Conservation (phyloP, 2,329 filamentous ascomycete genomes). For the Paraphoma sp. region DNA sequence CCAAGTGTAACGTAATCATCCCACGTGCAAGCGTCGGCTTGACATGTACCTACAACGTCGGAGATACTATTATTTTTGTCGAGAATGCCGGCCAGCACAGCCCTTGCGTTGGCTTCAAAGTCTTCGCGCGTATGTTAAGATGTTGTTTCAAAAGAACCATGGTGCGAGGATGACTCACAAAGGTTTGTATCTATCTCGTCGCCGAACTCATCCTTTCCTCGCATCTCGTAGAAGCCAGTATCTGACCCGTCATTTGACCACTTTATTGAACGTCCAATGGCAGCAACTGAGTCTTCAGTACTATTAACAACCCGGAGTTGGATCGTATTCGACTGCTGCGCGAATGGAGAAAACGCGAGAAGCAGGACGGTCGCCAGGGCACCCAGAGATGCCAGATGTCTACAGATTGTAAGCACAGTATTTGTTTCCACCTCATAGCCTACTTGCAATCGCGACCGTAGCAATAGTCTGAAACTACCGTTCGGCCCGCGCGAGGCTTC, state of each 20-base stretch:
- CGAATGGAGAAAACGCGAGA: conserved; percentile 9
- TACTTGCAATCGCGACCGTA: conserved; percentile 3
- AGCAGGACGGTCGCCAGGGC: conserved; percentile 15
- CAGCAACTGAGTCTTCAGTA: too few relatives aligned
- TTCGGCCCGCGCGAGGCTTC: conserved; percentile 12
- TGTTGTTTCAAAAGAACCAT: too few relatives aligned
- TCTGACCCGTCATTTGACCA: too few relatives aligned
- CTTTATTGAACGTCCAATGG: too few relatives aligned
- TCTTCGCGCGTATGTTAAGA: too few relatives aligned
- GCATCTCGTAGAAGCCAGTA: too few relatives aligned
- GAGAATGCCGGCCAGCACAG: not conserved
- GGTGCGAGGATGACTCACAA: not conserved
- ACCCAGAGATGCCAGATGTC: conserved; percentile 12
- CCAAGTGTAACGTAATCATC: conserved; percentile 3
- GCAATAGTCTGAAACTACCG: conserved; percentile 6
- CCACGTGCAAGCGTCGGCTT: not conserved
- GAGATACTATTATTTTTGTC: not conserved
- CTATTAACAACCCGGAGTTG: not conserved
- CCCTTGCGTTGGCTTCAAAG: not conserved
- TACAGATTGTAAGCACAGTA: not conserved
- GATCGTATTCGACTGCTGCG: conserved; percentile 10
- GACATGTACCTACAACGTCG: not conserved
- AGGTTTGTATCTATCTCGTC: too few relatives aligned
- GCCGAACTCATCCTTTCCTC: too few relatives aligned
- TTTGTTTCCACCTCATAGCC: not conserved